Base-by-base conservation (phyloP, 169 alveolate species). In the Plasmodium blacklocki region DNA sequence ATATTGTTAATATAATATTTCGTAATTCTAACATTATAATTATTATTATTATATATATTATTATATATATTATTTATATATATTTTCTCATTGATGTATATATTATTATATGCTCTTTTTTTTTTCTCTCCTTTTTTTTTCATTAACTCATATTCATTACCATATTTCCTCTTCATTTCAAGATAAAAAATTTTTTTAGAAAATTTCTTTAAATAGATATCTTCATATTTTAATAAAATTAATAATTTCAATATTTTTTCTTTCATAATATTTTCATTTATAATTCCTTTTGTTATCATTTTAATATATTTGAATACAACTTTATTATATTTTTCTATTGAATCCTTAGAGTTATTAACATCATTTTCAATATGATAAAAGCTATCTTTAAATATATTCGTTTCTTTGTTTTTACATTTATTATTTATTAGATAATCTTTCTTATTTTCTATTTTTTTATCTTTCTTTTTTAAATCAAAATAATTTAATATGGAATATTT, bases 211-310 rank as follows among this genome's bases (percentile, higher is more conserved):
- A 86, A 86, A 72, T 86, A 86, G 21, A 86, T 29, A 15, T 86
- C 92, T 60, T 54, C 75, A 32, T 47, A 60, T 72, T 86, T 86
- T 19, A 86, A 32, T 21, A 86, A 43, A 15, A 70, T 58, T 47
- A 86, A 45, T 26, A 86, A 60, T 72, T 86, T 86, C 71, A 83
- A 83, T 39, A 83, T 83, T 63, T 83, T 64, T 15, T 67, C 85
- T 76, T 83, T 83, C 0, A 83, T 56, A 39, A 49, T 43, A 4
- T 15, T 43, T 21, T 83, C 86, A 8, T 71, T 54, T 70, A 56
- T 71, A 56, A 26, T 59, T 18, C 56, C 58, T 68, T 68, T 56
- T 59, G 18, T 49, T 70, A 83, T 58, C 15, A 63, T 68, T 47
- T 29, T 71, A 68, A 83, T 83, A 63, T 83, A 83, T 62, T 62